Percentiles rank a stretch among this genome's conserved stretches.
phyloP scores from a whole-genome alignment of 176 grass and related monocot genomes.

The Phyllostachys edulis region DNA sequence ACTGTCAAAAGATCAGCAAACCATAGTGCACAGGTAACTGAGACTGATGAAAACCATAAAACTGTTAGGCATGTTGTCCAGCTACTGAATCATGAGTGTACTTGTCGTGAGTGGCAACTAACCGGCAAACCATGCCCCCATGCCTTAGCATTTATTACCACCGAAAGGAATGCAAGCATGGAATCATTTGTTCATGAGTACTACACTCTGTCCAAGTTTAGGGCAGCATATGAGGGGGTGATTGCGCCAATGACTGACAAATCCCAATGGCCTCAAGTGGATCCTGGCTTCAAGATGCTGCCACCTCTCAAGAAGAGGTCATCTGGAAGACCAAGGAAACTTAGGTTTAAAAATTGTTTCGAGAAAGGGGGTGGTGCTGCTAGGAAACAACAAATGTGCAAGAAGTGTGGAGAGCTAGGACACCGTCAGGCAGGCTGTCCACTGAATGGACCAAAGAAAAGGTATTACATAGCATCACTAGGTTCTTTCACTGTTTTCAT shows the following conservation, averaged over 20 bases:
- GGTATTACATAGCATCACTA: background rate
- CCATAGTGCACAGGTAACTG: background rate
- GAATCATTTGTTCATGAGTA: too few relatives aligned
- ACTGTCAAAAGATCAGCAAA: background rate
- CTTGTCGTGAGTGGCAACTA: background rate
- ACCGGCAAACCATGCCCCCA: background rate
- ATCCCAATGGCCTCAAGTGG: background rate
- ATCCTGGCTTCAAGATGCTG: background rate
- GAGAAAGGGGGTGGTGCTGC: background rate
- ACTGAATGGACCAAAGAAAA: background rate
- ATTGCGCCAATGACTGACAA: background rate
- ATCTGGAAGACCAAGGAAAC: background rate
- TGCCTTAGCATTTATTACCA: background rate
- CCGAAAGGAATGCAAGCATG: background rate
- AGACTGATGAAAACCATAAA: background rate
- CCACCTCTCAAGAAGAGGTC: background rate
- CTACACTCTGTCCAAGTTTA: too few relatives aligned
- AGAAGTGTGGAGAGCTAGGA: background rate
- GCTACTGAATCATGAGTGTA: background rate
- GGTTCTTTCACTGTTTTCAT: too few relatives aligned
- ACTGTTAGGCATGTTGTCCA: background rate
- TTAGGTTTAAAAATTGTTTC: background rate
- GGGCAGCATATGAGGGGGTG: background rate
- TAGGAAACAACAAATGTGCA: background rate
- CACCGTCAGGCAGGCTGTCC: background rate